Evolutionary conservation across 805 yeast species (phyloP).

Genomic region (Babjeviella inositovora): DNA sequence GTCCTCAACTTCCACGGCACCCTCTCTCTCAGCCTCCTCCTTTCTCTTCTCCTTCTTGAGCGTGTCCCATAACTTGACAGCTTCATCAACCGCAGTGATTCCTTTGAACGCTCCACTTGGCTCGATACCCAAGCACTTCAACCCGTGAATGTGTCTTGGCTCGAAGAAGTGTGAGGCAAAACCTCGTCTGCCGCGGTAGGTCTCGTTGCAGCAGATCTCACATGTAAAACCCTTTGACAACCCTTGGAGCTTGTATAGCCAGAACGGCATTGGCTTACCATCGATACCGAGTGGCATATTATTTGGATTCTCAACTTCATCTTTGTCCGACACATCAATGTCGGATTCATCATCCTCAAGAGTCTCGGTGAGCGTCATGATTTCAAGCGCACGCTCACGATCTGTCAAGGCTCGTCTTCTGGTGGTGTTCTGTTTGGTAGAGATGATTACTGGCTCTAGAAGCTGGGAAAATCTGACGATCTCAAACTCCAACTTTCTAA

Average conservation of each 20-base stretch:
- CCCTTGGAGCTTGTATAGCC: slow-evolving; percentile 89
- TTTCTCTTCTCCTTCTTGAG: slow-evolving; percentile 18
- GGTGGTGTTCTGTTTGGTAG: slow-evolving; percentile 46
- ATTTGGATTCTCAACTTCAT: slow-evolving; percentile 21
- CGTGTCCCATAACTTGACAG: slow-evolving; percentile 34
- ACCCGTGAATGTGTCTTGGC: slow-evolving; percentile 54
- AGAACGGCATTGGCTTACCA: slow-evolving; percentile 83
- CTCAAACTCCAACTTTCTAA: slow-evolving; percentile 16
- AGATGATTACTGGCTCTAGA: slow-evolving; percentile 20
- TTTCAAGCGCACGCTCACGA: slow-evolving; percentile 45
- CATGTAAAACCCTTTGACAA: slow-evolving; percentile 56
- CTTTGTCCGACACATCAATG: slow-evolving; percentile 16
- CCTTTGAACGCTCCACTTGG: slow-evolving; percentile 41
- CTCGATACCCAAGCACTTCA: slow-evolving; percentile 57
- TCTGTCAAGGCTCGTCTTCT: slow-evolving; percentile 54
- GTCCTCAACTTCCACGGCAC: slow-evolving; percentile 75
- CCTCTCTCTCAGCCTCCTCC: slow-evolving; percentile 25
- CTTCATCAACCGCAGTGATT: slow-evolving; percentile 55
- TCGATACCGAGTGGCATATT: slow-evolving; percentile 74
- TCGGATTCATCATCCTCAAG: slow-evolving; percentile 13
- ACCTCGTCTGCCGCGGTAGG: slow-evolving; percentile 56
- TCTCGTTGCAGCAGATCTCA: slow-evolving; percentile 71
- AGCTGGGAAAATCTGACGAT: slow-evolving; percentile 17
- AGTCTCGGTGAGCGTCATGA: slow-evolving; percentile 21
- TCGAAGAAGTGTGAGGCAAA: slow-evolving; percentile 69